Conservation (phyloP, 2,329 filamentous ascomycete species). For the Colletotrichum higginsianum region DNA sequence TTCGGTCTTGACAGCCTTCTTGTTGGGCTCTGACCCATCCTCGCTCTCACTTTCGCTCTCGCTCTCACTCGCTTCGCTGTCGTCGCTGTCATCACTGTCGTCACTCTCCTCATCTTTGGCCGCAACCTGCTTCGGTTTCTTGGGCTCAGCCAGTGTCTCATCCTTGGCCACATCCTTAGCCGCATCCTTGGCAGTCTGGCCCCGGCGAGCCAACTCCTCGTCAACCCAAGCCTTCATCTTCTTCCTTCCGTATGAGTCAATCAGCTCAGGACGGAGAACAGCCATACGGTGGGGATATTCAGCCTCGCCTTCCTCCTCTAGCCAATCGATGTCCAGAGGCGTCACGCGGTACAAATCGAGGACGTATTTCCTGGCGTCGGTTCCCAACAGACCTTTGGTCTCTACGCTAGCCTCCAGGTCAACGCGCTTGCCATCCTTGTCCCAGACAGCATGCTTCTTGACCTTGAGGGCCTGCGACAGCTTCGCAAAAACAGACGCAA, state of each 20-base stretch:
- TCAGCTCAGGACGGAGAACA: slow-evolving; percentile 88
- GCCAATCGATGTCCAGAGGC: slow-evolving; percentile 90
- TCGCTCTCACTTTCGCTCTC: slow-evolving; percentile 54
- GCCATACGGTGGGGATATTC: slow-evolving; percentile 97
- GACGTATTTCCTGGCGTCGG: slow-evolving; percentile 97
- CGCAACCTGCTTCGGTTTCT: slow-evolving; percentile 44
- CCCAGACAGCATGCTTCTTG: slow-evolving; percentile 97
- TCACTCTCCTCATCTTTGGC: slow-evolving; percentile 47
- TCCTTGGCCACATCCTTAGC: slow-evolving; percentile 54
- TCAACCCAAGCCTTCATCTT: slow-evolving; percentile 94
- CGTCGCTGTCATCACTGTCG: slow-evolving; percentile 45
- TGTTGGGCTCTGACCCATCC: slow-evolving; percentile 53
- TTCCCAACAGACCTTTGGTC: slow-evolving; percentile 97
- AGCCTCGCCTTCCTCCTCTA: slow-evolving; percentile 77
- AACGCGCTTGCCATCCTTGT: slow-evolving; percentile 92
- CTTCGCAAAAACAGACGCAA: slow-evolving; percentile 87
- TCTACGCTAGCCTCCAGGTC: slow-evolving; percentile 96
- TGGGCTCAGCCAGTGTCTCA: slow-evolving; percentile 48
- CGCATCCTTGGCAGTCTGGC: slow-evolving; percentile 56
- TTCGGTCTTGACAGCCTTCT: slow-evolving; percentile 45
- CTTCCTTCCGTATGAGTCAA: slow-evolving; percentile 86
- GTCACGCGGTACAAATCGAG: slow-evolving; percentile 96
- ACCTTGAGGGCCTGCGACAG: slow-evolving; percentile 91
- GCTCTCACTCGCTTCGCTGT: slow-evolving; percentile 49
- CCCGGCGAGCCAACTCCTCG: slow-evolving; percentile 78